Evolutionary conservation across 73 alveolate species (phyloP), one percentile per base, ranked within the genome.

Genomic region (Diophrys appendiculata): DNA sequence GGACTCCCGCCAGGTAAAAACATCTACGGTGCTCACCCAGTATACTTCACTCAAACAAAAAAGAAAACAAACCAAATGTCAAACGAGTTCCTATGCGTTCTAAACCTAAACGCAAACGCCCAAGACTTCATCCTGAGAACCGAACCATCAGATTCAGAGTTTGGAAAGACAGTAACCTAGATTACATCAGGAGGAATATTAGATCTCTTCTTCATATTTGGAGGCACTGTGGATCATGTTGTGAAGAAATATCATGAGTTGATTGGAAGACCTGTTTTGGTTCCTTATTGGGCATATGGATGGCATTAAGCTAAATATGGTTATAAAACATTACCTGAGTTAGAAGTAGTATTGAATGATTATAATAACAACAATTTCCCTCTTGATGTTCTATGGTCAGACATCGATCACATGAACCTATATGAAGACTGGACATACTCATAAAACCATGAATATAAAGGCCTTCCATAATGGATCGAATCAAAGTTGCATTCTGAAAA

Each of bases 311-410:
- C 97, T 64, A 80, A 97, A 81, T 96, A 94, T 91, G 99, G 99
- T 22, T 97, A 87, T 89, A 89, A 95, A 28, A 76, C 87, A 28
- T 54, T 87, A 27, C 65, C 73, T 29, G 92, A 92, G 27, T 83
- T 96, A 88, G 68, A 77, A 60, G 76, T 82, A 0, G 96, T 94
- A 1, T 68, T 82, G 75, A 14, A 83, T 11, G 79, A 90, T 29
- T 95, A 89, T 81, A 86, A 43, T 8, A 68, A 78, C 72, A 34
- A 73, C 73, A 80, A 94, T 2, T 73, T 97, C 34, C 99, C 99
- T 23, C 79, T 97, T 14, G 99, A 97, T 81, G 88, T 91, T 25
- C 83, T 97, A 78, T 97, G 99, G 99, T 83, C 98, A 24, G 99
- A 97, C 88, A 92, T 97, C 60, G 99, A 97, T 78, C 90, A 95